Base-by-base conservation (phyloP, 1,139 yeast species). In the Sporopachydermia cereana region DNA sequence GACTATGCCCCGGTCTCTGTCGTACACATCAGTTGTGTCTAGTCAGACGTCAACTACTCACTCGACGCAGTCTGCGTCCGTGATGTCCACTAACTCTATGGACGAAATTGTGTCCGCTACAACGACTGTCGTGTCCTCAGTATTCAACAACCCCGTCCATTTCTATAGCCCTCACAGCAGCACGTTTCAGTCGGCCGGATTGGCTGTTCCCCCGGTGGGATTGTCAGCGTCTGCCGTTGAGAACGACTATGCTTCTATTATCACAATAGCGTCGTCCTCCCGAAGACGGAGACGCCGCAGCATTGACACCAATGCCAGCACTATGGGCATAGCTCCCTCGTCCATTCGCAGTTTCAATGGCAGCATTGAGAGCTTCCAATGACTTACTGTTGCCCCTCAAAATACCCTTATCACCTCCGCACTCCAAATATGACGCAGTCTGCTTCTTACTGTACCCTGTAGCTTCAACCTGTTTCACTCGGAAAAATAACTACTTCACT, bases 161-260 rank as follows among this genome's bases (percentile, higher is more conserved):
- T 25, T 7, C 14, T 14, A 25, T 25, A 14, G 12, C 29, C 12
- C 14, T 25, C 29, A 25, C 7, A 16, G 22, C 18, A n/a, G 39
- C 22, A 34, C 39, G 9, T 7, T 7, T 7, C 12, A n/a, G 17
- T 5, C 39, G 9, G 9, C 5, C 9, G 29, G 29, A 25, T n/a
- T n/a, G n/a, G n/a, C n/a, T n/a, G n/a, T n/a, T n/a, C n/a, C n/a
- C n/a, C n/a, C n/a, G n/a, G n/a, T 27, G 14, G 30, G 30, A 12
- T 12, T 12, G n/a, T 27, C 30, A 27, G n/a, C 30, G n/a, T 27
- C 30, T 12, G 12, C n/a, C n/a, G 30, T 12, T 12, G 39, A 34
- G 39, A 34, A 34, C 22, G 39, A 34, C n/a, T 34, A 34, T 34
- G 39, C 39, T 34, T 34, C 39, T 34, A 34, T 34, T 21, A 34